These are phyloP conservation scores for Hirsutella thompsonii DNA, from an alignment of 2,329 filamentous ascomycete species.

Conservation along the genomic window DNA sequence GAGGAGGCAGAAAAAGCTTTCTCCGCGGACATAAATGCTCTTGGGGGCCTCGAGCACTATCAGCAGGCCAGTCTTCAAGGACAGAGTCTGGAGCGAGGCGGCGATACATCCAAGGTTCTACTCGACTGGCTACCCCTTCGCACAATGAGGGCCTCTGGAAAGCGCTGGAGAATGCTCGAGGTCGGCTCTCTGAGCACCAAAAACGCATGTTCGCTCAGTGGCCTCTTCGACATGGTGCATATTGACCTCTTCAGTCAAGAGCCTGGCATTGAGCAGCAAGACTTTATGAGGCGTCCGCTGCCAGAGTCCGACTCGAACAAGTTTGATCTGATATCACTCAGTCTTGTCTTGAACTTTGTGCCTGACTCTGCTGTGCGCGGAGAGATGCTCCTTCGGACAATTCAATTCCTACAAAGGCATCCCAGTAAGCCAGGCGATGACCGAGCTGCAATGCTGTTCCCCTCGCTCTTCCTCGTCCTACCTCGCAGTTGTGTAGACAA, in stretches of 20 bases:
- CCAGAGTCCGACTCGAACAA: conserved; percentile 46
- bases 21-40: conserved; percentile 37
- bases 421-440: conserved; percentile 5
- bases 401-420: conserved; percentile 48
- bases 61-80: conserved; percentile 58
- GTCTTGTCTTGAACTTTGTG: conserved; percentile 88
- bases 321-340: conserved; percentile 87
- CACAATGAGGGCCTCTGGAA: conserved; percentile 12
- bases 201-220: conserved; percentile 71
- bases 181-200: conserved; percentile 74
- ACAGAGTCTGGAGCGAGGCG: conserved; percentile 51
- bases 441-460: conserved; percentile 30
- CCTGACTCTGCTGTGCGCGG: conserved; percentile 64
- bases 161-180: conserved; percentile 59
- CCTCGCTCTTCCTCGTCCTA: conserved; percentile 76
- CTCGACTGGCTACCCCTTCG: conserved; percentile 44
- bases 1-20: conserved; percentile 29
- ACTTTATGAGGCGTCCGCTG: conserved; percentile 83
- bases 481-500: conserved; percentile 82
- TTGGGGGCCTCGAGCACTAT: conserved; percentile 51
- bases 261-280: conserved; percentile 69
- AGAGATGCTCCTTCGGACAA: conserved; percentile 70
- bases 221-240: conserved; percentile 58
- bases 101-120: conserved; percentile 51
- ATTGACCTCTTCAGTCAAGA: conserved; percentile 89